phyloP scores from a whole-genome alignment of 371 early-diverging fungal genomes.

The Mucor ambiguus region DNA sequence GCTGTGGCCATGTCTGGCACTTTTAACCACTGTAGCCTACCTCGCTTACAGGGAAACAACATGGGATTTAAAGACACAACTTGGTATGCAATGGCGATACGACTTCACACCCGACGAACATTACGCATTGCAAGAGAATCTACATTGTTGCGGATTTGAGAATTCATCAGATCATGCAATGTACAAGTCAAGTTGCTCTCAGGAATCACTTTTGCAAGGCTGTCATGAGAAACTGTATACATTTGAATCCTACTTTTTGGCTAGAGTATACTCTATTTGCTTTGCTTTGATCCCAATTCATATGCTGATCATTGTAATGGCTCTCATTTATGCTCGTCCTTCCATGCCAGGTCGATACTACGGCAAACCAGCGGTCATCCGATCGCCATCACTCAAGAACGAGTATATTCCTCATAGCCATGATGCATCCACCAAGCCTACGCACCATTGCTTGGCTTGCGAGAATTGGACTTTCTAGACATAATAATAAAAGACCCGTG shows the following conservation, averaged over 20 bases:
- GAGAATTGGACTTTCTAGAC: constrained; percentile 22
- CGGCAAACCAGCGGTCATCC: neutral
- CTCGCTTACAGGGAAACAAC: constrained; percentile 28
- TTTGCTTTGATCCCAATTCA: constrained; percentile 3
- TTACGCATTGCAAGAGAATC: neutral
- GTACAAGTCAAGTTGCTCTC: neutral
- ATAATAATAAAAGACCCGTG: neutral
- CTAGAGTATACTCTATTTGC: constrained; percentile 20
- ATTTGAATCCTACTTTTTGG: constrained; percentile 25
- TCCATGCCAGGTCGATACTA: neutral
- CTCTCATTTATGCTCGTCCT: constrained; percentile 2
- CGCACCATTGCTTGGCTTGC: neutral
- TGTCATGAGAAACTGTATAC: constrained; percentile 31
- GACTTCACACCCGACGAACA: constrained; percentile 13
- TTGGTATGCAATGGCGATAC: constrained; percentile 36
- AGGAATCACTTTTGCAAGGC: constrained; percentile 34
- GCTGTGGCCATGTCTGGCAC: constrained; percentile 34
- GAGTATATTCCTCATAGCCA: constrained; percentile 1
- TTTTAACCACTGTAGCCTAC: constrained; percentile 30
- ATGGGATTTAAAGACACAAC: constrained; percentile 33
- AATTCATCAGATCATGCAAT: constrained; percentile 40
- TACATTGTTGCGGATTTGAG: constrained; percentile 27
- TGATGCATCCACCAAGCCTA: neutral
- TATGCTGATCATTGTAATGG: neutral
- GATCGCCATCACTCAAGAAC: neutral